Base-by-base conservation (phyloP, 495 filamentous ascomycete genomes). In the Aspergillus cristatus region DNA sequence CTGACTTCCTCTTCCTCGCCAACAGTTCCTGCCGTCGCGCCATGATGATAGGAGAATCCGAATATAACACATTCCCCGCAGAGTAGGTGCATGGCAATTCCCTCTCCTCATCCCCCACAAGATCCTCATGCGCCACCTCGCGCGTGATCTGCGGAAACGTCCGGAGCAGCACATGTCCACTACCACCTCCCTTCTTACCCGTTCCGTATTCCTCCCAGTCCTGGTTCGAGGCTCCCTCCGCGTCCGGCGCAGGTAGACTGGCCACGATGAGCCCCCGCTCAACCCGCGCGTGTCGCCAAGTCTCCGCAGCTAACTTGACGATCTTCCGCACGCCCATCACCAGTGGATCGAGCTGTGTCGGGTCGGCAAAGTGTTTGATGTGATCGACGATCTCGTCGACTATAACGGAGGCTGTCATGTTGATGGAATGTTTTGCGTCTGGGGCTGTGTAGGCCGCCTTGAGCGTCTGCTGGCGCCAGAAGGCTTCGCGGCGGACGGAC, bases 391-490 rank as follows among this genome's bases (percentile, higher is more conserved):
- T 77, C 45, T 79, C 76, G 36, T 81, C 75, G 14, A 78, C 71
- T 22, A 81, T 75, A 14, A 70, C 68, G 4, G 69, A 65, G 0
- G 76, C 76, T 3, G 70, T 72, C n/a, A 75, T 65, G 32, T 75
- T 75, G 45, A 76, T 78, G 12, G 69, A 71, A 45, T 72, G 65
- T 48, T 81, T 81, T 7, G 76, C 75, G 41, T 72, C 74, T 2
- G 67, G 74, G 31, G 72, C 70, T 3, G 76, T 78, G 58, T 78
- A 81, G 13, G 74, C 75, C 13, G 76, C 76, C 42, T 77, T 71
- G 17, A 81, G 68, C 11, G 76, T 81, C 33, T 78, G 73, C 39
- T 79, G 75, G 14, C 76, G 60, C 76, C 76, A 81, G 46, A 78
- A 70, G 2, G 76, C 74, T 47, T 81, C 76, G 22, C 73, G 74